Conservation (phyloP, 2,329 filamentous ascomycete species). For the Penicillium rolfsii region DNA sequence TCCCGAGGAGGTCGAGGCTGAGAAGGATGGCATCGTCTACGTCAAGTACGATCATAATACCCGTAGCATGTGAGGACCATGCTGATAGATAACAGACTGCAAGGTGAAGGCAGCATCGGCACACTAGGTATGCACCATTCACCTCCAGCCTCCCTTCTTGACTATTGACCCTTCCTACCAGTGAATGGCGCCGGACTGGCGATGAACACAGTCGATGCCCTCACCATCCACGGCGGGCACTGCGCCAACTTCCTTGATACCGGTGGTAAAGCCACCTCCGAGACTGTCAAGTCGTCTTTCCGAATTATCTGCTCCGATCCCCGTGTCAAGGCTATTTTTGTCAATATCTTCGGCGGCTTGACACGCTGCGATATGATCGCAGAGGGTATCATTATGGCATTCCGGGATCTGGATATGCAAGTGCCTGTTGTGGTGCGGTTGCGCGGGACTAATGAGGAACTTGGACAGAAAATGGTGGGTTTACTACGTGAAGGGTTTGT, state of each 20-base stretch:
- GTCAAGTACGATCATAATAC: slow-evolving; percentile 56
- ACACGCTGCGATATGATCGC: slow-evolving; percentile 83
- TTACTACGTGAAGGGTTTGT: background rate
- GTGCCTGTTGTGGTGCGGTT: slow-evolving; percentile 78
- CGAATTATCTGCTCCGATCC: slow-evolving; percentile 71
- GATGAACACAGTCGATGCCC: slow-evolving; percentile 87
- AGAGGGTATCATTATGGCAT: slow-evolving; percentile 71
- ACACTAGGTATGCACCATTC: slow-evolving; percentile 60
- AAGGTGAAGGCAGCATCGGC: slow-evolving; percentile 66
- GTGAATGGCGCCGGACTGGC: slow-evolving; percentile 89
- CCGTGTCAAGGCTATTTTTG: slow-evolving; percentile 72
- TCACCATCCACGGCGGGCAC: slow-evolving; percentile 67
- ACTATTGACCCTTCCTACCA: slow-evolving; percentile 14
- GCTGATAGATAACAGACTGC: slow-evolving; percentile 40
- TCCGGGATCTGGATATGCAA: slow-evolving; percentile 66
- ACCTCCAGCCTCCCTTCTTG: background rate
- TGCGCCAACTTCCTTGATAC: slow-evolving; percentile 88
- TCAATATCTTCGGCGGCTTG: slow-evolving; percentile 72
- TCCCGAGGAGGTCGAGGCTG: slow-evolving; percentile 63
- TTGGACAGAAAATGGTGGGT: slow-evolving; percentile 66
- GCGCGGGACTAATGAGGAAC: slow-evolving; percentile 72
- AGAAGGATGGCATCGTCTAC: slow-evolving; percentile 76
- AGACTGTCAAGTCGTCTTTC: slow-evolving; percentile 78
- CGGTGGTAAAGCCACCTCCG: slow-evolving; percentile 81
- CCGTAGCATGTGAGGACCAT: background rate